A percentile compares a stretch with the other conserved stretches of the same genome.
phyloP scores from a whole-genome alignment of 306 rosid species.

The Dalbergia cultrata region DNA sequence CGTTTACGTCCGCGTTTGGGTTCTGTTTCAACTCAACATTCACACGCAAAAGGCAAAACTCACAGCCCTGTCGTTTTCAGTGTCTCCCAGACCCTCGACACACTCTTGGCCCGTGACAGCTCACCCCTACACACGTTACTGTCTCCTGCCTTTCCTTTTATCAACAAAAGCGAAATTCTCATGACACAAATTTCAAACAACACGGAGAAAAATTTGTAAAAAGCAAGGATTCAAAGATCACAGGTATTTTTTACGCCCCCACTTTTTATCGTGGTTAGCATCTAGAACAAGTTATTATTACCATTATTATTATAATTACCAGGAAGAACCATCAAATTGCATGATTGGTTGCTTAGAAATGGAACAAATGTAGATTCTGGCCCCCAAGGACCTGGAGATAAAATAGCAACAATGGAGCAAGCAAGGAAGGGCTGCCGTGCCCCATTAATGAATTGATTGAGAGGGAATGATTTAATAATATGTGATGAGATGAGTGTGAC shows the following conservation, averaged over 20 bases:
- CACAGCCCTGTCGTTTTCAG: slow-evolving; percentile 41
- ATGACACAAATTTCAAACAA: neutral
- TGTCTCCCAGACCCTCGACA: slow-evolving; percentile 47
- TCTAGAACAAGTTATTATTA: neutral
- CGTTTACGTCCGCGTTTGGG: slow-evolving; percentile 1
- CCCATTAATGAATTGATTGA: neutral
- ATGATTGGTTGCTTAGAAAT: slow-evolving; percentile 26
- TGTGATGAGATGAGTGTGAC: slow-evolving; percentile 21
- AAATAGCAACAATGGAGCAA: slow-evolving; percentile 1
- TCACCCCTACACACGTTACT: slow-evolving; percentile 15
- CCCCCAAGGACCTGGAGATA: neutral
- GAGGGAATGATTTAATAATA: neutral
- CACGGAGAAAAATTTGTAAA: neutral
- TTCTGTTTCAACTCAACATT: neutral
- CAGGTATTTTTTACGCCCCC: neutral
- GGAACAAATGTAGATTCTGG: slow-evolving; percentile 7
- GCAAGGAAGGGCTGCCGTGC: neutral
- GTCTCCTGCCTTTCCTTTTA: neutral
- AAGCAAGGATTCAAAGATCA: neutral
- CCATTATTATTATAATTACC: too few relatives aligned
- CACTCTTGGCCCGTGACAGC: neutral
- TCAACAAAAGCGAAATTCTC: neutral
- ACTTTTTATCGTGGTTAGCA: too few relatives aligned
- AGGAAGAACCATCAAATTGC: too few relatives aligned
- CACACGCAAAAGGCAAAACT: neutral